phyloP scores from a whole-genome alignment of 257 asterid genomes.

The Coffea eugenioides region DNA sequence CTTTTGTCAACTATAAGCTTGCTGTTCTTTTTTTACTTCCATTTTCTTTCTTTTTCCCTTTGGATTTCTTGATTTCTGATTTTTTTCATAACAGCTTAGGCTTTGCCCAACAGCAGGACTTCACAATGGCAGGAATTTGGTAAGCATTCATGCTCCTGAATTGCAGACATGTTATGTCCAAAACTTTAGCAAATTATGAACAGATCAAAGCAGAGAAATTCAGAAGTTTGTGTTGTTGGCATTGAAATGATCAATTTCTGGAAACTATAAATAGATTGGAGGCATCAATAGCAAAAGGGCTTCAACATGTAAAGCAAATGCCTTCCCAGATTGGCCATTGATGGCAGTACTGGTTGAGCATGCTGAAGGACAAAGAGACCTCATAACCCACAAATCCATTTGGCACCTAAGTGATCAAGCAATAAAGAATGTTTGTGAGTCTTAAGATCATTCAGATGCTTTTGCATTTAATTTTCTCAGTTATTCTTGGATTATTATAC shows the following conservation, averaged over 20 bases:
- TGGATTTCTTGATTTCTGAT: not conserved
- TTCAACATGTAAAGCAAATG: constrained; percentile 33
- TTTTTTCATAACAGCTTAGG: constrained; percentile 34
- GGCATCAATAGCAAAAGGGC: constrained; percentile 25
- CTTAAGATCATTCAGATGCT: not conserved
- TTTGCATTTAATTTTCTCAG: not conserved
- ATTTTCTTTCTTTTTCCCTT: not conserved
- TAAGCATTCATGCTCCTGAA: not conserved
- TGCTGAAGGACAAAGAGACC: constrained; percentile 75
- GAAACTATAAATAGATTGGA: constrained; percentile 27
- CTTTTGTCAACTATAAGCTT: too few relatives aligned
- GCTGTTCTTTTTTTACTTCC: not conserved
- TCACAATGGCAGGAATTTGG: constrained; percentile 40
- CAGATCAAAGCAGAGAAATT: not conserved
- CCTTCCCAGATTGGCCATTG: constrained; percentile 75
- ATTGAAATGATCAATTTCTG: not conserved
- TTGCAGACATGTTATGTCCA: too few relatives aligned
- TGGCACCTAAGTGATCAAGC: constrained; percentile 88
- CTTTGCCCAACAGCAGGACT: constrained; percentile 36
- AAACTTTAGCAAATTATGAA: too few relatives aligned
- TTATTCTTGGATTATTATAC: too few relatives aligned
- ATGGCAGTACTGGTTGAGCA: constrained; percentile 82
- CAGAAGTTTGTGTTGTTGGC: not conserved
- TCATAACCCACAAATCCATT: constrained; percentile 76
- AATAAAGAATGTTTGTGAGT: constrained; percentile 81